phyloP scores from a whole-genome alignment of 352 stramenopile genomes.

The Aphanomyces invadans region DNA sequence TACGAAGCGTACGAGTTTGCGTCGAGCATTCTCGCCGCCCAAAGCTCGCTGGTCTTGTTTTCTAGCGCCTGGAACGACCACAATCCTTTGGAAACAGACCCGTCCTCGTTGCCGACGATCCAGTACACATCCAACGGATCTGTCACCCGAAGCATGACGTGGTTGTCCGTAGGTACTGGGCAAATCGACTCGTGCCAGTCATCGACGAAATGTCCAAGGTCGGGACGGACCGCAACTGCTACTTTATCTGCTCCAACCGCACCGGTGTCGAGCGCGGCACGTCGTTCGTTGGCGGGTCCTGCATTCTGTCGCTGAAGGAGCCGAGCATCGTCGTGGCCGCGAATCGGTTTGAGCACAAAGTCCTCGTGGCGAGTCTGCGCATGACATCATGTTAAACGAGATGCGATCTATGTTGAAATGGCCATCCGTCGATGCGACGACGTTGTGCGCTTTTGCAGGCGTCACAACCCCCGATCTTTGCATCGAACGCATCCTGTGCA shows the following conservation, averaged over 20 bases:
- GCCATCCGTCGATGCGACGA: too few species aligned
- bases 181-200: slow-evolving; percentile 49
- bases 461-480: too few species aligned
- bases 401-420: too few species aligned
- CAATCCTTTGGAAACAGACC: slow-evolving; percentile 40
- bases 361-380: slow-evolving; percentile 30
- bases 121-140: too few species aligned
- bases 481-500: too few species aligned
- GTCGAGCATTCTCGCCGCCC: slow-evolving; percentile 35
- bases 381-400: too few species aligned
- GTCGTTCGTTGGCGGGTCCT: slow-evolving; percentile 75
- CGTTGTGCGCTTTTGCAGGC: too few species aligned
- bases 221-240: slow-evolving; percentile 46
- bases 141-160: too few species aligned
- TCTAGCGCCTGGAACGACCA: slow-evolving; percentile 78
- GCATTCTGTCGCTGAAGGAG: slow-evolving; percentile 53
- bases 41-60: slow-evolving; percentile 72
- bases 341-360: slow-evolving; percentile 42
- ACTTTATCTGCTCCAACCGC: slow-evolving; percentile 73
- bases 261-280: slow-evolving; percentile 70
- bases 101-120: slow-evolving; percentile 39
- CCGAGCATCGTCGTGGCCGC: slow-evolving; percentile 43
- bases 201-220: slow-evolving; percentile 35
- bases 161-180: slow-evolving; percentile 64
- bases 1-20: slow-evolving; percentile 71